Evolutionary conservation across 306 rosid species (phyloP), one percentile per base, ranked within the genome.

Genomic region (Urtica urens): DNA sequence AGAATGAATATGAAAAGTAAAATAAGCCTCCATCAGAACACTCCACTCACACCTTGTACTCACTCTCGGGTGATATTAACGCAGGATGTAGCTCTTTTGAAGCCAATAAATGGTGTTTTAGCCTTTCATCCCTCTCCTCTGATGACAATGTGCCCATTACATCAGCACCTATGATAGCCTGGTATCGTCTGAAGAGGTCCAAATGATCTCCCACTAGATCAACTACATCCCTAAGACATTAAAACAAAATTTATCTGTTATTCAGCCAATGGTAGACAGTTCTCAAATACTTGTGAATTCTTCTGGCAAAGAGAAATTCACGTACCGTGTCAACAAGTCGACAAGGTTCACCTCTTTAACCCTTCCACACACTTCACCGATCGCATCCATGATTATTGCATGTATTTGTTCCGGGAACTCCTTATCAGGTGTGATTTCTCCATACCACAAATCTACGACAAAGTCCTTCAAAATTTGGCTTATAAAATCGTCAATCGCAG

Each of bases 41-140:
- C 78, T 69, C 81, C 93, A 82, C 93, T 71, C 99, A 79, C 96
- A 92, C 99, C 99, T 92, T 92, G 94, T 85, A 82, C 99, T 92
- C 96, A 79, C 96, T 85, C 94, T 77, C 99, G 13, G 94, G 83
- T 75, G 99, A 92, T 63, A 78, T 51, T 57, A 92, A 56, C 4
- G 99, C 94, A 22, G 99, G 99, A 75, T 92, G 96, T 51, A 92
- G 96, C 86, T 85, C 96, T 83, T 73, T 82, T 12, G 96, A 77
- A 68, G 75, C 68, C 79, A 79, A 67, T 38, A 92, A 69, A 70
- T 85, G 87, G 53, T 75, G 78, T 68, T 92, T 92, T 64, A 92
- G 63, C 69, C 96, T 85, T 38, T 85, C 94, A 53, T 92, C 96
- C 65, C 96, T 82, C 79, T 92, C 94, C 58, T 85, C 93, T 4